phyloP scores from a whole-genome alignment of 495 filamentous ascomycete species.

The Trichocladium antarcticum region DNA sequence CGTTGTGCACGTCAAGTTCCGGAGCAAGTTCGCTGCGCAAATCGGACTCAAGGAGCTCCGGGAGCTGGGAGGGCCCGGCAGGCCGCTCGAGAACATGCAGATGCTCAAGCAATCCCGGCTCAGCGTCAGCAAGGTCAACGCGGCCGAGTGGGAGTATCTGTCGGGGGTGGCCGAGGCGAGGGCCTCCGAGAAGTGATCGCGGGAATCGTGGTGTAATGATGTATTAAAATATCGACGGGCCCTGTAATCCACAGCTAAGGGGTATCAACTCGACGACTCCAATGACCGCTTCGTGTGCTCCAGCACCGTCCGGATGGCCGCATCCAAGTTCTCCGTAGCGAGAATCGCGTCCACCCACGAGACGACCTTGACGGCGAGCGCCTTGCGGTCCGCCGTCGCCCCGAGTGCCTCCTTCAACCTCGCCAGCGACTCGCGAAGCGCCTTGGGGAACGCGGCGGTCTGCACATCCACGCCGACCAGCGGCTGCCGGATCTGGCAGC shows the following conservation, averaged over 20 bases:
- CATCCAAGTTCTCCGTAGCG: conserved; percentile 49
- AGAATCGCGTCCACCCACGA: conserved; percentile 50
- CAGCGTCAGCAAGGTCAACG: conserved; percentile 69
- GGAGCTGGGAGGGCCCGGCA: conserved; percentile 44
- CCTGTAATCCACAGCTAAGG: not conserved
- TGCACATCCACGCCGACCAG: conserved; percentile 51
- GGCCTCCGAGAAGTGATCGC: not conserved
- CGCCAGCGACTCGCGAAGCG: conserved; percentile 52
- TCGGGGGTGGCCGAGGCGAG: conserved; percentile 41
- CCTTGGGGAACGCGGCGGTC: conserved; percentile 61
- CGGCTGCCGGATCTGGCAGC: conserved; percentile 60
- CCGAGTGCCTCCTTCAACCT: conserved; percentile 41
- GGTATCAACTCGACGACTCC: conserved; percentile 21
- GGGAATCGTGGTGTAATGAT: not conserved
- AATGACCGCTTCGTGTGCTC: conserved; percentile 39
- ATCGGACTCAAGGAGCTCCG: conserved; percentile 68
- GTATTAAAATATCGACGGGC: not conserved
- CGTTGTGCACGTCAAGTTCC: conserved; percentile 77
- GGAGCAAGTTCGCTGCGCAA: conserved; percentile 62
- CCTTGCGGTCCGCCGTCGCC: conserved; percentile 32
- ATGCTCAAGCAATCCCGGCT: conserved; percentile 67
- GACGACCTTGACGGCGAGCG: conserved; percentile 45
- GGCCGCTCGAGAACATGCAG: conserved; percentile 68
- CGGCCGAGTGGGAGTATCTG: conserved; percentile 72
- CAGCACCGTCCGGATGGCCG: conserved; percentile 54